phyloP scores from a whole-genome alignment of 2,329 filamentous ascomycete species.

The Claviceps paspali region DNA sequence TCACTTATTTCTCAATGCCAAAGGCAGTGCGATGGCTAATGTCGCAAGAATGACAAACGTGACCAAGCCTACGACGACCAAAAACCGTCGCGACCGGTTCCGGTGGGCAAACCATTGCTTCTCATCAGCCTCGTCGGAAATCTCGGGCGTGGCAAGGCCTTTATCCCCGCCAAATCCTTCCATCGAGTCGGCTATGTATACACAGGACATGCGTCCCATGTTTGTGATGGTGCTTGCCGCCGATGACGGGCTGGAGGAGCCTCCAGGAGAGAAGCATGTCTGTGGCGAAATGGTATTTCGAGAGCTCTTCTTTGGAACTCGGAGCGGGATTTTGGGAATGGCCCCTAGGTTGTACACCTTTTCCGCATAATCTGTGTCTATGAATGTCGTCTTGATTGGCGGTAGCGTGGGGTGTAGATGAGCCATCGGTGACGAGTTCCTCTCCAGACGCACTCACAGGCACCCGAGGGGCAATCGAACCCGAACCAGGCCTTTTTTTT shows the following conservation, averaged over 20 bases:
- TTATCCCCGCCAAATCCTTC: too few species aligned
- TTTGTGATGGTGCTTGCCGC: constrained; percentile 7
- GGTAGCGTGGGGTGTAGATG: constrained; percentile 14
- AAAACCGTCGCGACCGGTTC: constrained; percentile 19
- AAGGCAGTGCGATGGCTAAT: constrained; percentile 23
- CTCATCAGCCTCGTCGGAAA: too few species aligned
- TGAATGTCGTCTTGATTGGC: constrained; percentile 20
- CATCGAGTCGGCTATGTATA: too few species aligned
- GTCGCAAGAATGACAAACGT: constrained; percentile 18
- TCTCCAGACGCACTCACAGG: constrained; percentile 5
- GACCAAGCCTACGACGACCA: constrained; percentile 15
- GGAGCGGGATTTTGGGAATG: constrained; percentile 13
- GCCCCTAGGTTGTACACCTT: constrained; percentile 8
- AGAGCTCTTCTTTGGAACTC: constrained; percentile 16
- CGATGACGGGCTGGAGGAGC: background rate
- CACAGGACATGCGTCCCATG: constrained; percentile 5
- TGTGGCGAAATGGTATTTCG: too few species aligned
- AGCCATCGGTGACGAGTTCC: constrained; percentile 8
- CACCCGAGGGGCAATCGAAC: too few species aligned
- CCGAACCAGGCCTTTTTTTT: too few species aligned
- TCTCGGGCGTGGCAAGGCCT: background rate
- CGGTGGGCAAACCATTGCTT: constrained; percentile 8
- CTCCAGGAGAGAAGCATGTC: too few species aligned
- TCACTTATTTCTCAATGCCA: constrained; percentile 22
- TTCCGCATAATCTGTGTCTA: too few species aligned